phyloP scores from a whole-genome alignment of 768 basidiomycete genomes.

The Lentinula edodes region DNA sequence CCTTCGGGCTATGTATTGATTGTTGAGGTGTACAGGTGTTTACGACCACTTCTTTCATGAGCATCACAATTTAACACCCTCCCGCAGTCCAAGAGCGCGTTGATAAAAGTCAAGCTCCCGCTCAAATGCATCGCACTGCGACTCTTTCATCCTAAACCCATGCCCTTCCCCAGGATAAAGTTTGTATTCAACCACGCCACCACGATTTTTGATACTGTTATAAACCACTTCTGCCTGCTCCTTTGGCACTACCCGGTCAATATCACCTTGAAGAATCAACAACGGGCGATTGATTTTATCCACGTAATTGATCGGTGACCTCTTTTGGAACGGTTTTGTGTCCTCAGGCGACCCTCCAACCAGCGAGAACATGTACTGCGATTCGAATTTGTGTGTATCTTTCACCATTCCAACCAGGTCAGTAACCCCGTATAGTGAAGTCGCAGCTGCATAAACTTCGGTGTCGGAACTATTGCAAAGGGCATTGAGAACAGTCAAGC shows the following conservation, averaged over 20 bases:
- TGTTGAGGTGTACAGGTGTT: not conserved
- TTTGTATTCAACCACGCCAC: constrained; percentile 36
- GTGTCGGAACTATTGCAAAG: constrained; percentile 33
- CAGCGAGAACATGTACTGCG: constrained; percentile 39
- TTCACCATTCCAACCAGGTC: constrained; percentile 47
- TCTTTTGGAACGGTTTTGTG: constrained; percentile 43
- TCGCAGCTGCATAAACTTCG: constrained; percentile 54
- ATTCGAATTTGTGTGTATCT: constrained; percentile 56
- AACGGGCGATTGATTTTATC: constrained; percentile 46
- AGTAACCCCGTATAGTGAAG: constrained; percentile 64
- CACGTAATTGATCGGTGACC: constrained; percentile 49
- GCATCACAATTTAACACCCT: not conserved
- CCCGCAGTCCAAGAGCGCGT: constrained; percentile 17
- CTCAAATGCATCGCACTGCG: constrained; percentile 33
- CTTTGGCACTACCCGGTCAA: constrained; percentile 48
- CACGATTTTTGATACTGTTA: constrained; percentile 30
- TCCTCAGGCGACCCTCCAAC: constrained; percentile 46
- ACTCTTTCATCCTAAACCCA: constrained; percentile 38
- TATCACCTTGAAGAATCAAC: constrained; percentile 38
- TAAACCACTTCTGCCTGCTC: constrained; percentile 43
- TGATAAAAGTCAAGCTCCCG: constrained; percentile 38
- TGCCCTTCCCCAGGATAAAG: constrained; percentile 50
- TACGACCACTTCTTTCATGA: not conserved
- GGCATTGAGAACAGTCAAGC: constrained; percentile 58
- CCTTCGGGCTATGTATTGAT: too few species aligned